phyloP scores from a whole-genome alignment of 257 asterid species.

The Vinca minor region DNA sequence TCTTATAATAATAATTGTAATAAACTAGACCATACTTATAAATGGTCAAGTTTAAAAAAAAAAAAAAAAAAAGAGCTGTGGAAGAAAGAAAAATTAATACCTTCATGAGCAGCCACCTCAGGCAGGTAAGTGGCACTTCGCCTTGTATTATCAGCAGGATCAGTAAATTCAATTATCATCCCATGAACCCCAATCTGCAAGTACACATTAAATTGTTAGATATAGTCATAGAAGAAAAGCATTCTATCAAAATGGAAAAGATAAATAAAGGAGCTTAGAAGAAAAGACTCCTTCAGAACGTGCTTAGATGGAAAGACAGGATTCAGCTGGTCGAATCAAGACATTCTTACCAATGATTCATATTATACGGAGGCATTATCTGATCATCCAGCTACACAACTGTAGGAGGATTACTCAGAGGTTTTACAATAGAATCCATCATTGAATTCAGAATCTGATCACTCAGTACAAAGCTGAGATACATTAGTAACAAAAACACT shows the following conservation, averaged over 20 bases:
- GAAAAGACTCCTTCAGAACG: not conserved
- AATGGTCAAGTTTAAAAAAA: too few relatives aligned
- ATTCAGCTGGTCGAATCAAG: not conserved
- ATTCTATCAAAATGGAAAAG: not conserved
- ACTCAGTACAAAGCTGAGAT: slow-evolving; percentile 9
- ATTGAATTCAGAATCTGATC: slow-evolving; percentile 7
- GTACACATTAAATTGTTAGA: slow-evolving; percentile 2
- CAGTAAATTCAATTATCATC: slow-evolving; percentile 85
- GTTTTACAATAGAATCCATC: not conserved
- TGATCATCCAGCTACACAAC: slow-evolving; percentile 16
- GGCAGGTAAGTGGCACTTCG: slow-evolving; percentile 97
- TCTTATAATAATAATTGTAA: too few relatives aligned
- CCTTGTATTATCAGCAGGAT: slow-evolving; percentile 50
- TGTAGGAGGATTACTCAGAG: slow-evolving; percentile 5
- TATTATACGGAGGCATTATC: slow-evolving; percentile 1
- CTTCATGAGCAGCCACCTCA: slow-evolving; percentile 97
- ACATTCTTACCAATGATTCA: slow-evolving; percentile 4
- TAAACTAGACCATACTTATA: too few relatives aligned
- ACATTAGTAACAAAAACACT: slow-evolving; percentile 1
- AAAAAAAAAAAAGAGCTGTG: too few relatives aligned
- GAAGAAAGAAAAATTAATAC: slow-evolving; percentile 26
- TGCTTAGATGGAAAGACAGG: not conserved
- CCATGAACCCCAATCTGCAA: slow-evolving; percentile 92
- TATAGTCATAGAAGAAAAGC: not conserved
- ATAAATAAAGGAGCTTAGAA: not conserved